A percentile compares a stretch with the other conserved stretches of the same genome.
Conservation (phyloP, 2,329 filamentous ascomycete genomes). For the Ophiostoma quercus region DNA sequence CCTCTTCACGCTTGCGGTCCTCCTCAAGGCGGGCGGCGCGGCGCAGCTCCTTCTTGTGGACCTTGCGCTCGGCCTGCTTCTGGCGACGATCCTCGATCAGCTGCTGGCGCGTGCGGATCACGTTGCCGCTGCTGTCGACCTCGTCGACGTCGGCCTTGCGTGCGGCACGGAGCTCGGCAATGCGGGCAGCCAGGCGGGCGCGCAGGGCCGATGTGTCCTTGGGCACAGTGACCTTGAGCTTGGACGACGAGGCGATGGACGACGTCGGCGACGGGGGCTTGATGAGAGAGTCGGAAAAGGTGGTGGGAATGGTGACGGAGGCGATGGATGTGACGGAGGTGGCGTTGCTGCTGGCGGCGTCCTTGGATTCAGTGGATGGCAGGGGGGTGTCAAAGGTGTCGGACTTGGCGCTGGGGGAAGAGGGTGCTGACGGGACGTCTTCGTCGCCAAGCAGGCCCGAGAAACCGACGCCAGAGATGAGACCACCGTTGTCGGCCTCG, state of each 20-base stretch:
- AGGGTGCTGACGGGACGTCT: constrained; percentile 34
- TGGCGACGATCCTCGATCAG: constrained; percentile 82
- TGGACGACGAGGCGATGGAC: constrained; percentile 14
- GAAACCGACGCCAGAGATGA: constrained; percentile 42
- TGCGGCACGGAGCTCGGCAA: constrained; percentile 76
- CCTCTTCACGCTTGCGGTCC: constrained; percentile 59
- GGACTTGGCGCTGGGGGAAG: constrained; percentile 42
- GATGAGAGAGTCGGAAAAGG: constrained; percentile 24
- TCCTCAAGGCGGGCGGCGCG: constrained; percentile 74
- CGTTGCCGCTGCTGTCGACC: constrained; percentile 62
- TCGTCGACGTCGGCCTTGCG: constrained; percentile 66
- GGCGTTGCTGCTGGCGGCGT: constrained; percentile 43
- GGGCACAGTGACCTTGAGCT: constrained; percentile 36
- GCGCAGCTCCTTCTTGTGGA: constrained; percentile 81
- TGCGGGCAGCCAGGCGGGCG: constrained; percentile 71
- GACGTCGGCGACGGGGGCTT: constrained; percentile 30
- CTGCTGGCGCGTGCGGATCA: constrained; percentile 81
- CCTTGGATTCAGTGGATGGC: constrained; percentile 35
- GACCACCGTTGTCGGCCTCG: constrained; percentile 46
- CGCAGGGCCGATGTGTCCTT: constrained; percentile 69
- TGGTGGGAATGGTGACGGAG: constrained; percentile 18
- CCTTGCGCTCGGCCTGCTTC: constrained; percentile 81
- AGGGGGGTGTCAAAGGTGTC: constrained; percentile 55
- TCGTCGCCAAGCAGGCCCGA: constrained; percentile 46
- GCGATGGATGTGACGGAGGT: constrained; percentile 17